phyloP scores from a whole-genome alignment of 257 asterid species.

The Solanum appendiculatum region DNA sequence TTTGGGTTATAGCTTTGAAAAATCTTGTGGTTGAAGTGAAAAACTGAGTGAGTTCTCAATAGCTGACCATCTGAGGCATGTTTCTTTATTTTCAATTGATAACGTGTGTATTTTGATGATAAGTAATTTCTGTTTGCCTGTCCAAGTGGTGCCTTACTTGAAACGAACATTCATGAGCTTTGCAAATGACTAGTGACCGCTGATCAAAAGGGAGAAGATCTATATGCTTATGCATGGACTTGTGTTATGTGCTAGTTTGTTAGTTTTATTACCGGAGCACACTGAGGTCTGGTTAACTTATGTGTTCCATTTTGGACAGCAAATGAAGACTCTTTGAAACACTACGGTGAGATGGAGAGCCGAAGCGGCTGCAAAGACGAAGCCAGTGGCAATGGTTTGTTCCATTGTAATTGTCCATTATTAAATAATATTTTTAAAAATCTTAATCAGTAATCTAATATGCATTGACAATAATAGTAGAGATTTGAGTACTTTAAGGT shows the following conservation, averaged over 20 bases:
- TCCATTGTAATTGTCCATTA: not conserved
- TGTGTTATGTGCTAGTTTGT: not conserved
- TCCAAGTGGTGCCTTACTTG: not conserved
- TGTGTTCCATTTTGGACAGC: conserved; percentile 15
- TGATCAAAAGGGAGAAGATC: not conserved
- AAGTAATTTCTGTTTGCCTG: not conserved
- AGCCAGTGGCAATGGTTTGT: conserved; percentile 46
- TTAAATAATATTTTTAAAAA: not conserved
- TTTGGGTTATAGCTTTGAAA: not conserved
- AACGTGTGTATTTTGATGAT: not conserved
- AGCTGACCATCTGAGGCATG: not conserved
- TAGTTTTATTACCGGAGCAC: not conserved
- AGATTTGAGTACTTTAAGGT: not conserved
- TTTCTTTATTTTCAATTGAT: not conserved
- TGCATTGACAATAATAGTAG: not conserved
- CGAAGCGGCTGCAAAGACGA: conserved; percentile 2
- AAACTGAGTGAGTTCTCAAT: not conserved
- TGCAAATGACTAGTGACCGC: not conserved
- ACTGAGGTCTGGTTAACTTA: not conserved
- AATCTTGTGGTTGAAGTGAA: not conserved
- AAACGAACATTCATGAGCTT: not conserved
- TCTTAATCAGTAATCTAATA: not conserved
- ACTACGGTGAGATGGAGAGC: conserved; percentile 2
- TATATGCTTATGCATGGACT: not conserved
- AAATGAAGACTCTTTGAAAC: conserved; percentile 17